phyloP scores from a whole-genome alignment of 768 basidiomycete species.

The Pleurotus eryngii region DNA sequence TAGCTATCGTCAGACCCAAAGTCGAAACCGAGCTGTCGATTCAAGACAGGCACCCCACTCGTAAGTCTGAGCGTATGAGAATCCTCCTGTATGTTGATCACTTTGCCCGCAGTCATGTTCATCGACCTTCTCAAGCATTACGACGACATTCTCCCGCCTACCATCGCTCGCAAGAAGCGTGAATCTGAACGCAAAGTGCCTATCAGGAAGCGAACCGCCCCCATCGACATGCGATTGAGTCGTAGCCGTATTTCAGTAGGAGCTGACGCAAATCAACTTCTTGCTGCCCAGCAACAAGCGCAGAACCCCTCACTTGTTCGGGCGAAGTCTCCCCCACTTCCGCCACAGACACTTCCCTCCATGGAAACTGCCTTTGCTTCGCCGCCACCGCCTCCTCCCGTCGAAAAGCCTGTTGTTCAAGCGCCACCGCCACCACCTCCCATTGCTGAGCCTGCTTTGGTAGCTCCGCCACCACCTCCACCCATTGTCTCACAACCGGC shows the following conservation, averaged over 20 bases:
- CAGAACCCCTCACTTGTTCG: constrained; percentile 45
- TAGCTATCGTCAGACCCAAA: constrained; percentile 82
- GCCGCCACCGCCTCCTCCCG: constrained; percentile 19
- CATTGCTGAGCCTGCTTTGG: constrained; percentile 11
- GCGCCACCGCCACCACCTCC: constrained; percentile 12
- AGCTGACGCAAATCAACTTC: constrained; percentile 64
- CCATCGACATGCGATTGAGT: constrained; percentile 85
- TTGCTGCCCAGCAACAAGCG: constrained; percentile 66
- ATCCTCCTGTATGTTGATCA: not conserved
- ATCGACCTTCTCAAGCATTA: constrained; percentile 82
- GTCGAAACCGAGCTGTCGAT: constrained; percentile 81
- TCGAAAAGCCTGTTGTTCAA: constrained; percentile 6
- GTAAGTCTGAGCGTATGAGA: constrained; percentile 35
- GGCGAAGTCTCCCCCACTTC: constrained; percentile 32
- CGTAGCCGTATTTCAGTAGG: constrained; percentile 72
- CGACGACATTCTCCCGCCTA: constrained; percentile 69
- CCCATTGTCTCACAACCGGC: constrained; percentile 13
- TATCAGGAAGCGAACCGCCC: constrained; percentile 80
- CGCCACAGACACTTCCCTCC: constrained; percentile 11
- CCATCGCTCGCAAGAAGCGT: constrained; percentile 80
- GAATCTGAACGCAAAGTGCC: constrained; percentile 86
- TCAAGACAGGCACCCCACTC: constrained; percentile 83
- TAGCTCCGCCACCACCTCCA: constrained; percentile 20
- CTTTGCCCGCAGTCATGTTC: constrained; percentile 58
- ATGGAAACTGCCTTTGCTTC: constrained; percentile 14